These are phyloP conservation scores for Saposhnikovia divaricata DNA, from an alignment of 129 eudicot genomes.

Conservation along the genomic window DNA sequence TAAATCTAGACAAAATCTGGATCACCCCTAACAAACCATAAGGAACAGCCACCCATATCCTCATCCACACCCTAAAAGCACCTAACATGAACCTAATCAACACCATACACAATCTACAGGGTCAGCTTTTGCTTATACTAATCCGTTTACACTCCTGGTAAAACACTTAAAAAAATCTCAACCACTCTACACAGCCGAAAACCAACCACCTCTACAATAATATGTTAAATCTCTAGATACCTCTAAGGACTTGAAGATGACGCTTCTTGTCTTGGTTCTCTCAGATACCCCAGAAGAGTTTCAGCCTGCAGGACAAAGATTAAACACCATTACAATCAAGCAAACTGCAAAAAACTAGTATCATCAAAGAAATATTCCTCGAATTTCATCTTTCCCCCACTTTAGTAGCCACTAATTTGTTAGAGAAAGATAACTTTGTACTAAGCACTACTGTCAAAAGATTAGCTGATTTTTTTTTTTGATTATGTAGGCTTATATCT, in stretches of 20 bases:
- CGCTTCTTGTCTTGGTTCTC: constrained; percentile 87
- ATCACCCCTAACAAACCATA: constrained; percentile 18
- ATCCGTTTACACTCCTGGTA: constrained; percentile 5
- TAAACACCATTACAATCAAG: constrained; percentile 7
- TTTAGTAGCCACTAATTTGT: not conserved
- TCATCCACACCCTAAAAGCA: constrained; percentile 11
- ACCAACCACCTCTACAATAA: constrained; percentile 17
- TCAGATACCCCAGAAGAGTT: constrained; percentile 59
- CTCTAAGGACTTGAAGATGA: constrained; percentile 63
- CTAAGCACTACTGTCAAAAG: not conserved
- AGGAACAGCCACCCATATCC: constrained; percentile 24
- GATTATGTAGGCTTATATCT: no score
- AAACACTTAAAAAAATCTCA: constrained; percentile 22
- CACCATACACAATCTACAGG: constrained; percentile 25
- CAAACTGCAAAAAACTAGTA: not conserved
- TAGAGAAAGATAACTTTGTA: not conserved
- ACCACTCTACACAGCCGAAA: constrained; percentile 53
- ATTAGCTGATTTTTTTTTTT: no score
- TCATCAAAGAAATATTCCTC: not conserved
- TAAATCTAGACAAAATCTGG: constrained; percentile 17
- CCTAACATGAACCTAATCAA: constrained; percentile 23
- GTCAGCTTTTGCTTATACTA: constrained; percentile 31
- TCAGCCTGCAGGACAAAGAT: constrained; percentile 60
- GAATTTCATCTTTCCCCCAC: not conserved
- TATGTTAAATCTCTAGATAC: constrained; percentile 6